Conservation (phyloP, 441 rosid genomes). For the Flueggea neowawraea region DNA sequence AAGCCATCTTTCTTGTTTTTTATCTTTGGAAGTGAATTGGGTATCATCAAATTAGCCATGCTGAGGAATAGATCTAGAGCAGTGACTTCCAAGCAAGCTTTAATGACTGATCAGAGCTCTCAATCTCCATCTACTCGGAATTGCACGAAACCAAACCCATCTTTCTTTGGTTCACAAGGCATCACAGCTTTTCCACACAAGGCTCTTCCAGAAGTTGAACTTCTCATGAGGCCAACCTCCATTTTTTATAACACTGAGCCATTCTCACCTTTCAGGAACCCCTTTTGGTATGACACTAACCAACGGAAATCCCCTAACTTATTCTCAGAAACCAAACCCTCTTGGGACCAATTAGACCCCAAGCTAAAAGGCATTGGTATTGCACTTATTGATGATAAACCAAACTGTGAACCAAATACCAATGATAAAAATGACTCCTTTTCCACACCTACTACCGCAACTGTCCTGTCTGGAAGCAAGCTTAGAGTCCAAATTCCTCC, state of each 20-base stretch:
- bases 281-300: conserved; percentile 14
- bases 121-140: conserved; percentile 30
- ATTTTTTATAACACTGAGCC: conserved; percentile 46
- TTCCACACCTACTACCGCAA: conserved; percentile 17
- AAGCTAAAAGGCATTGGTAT: conserved; percentile 56
- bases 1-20: neutral
- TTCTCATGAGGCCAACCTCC: conserved; percentile 57
- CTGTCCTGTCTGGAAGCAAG: conserved; percentile 52
- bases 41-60: conserved; percentile 25
- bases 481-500: conserved; percentile 65
- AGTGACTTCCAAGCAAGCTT: conserved; percentile 52
- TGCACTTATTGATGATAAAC: conserved; percentile 42
- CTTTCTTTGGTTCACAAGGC: conserved; percentile 54
- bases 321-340: conserved; percentile 22
- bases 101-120: conserved; percentile 56
- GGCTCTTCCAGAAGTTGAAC: conserved; percentile 39
- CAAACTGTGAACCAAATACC: too few species aligned
- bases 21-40: conserved; percentile 5
- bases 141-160: conserved; percentile 20
- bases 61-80: conserved; percentile 59
- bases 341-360: conserved; percentile 33
- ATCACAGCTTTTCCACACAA: conserved; percentile 51
- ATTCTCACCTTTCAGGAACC: conserved; percentile 33
- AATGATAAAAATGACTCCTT: too few species aligned
- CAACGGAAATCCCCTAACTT: conserved; percentile 31